Evolutionary conservation across 768 basidiomycete genomes (phyloP).

Genomic region (Rhodotorula sphaerocarpa): DNA sequence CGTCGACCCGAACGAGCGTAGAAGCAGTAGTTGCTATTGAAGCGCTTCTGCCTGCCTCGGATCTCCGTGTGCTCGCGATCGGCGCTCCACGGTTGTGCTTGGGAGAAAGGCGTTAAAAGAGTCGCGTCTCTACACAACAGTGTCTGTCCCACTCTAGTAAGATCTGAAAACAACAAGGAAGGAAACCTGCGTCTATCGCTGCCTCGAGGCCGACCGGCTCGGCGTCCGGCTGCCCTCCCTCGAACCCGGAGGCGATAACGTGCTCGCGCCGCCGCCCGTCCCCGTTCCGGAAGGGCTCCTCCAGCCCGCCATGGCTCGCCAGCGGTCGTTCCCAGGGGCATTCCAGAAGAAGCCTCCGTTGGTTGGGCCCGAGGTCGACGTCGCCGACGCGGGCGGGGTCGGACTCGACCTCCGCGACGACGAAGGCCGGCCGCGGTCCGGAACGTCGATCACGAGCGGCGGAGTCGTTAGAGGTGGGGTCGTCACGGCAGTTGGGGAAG

Average conservation of each 20-base stretch:
- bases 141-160: background rate
- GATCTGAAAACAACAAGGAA: too few species aligned
- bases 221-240: slow-evolving; percentile 3
- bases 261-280: background rate
- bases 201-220: background rate
- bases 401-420: background rate
- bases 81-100: too few species aligned
- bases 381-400: background rate
- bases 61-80: too few species aligned
- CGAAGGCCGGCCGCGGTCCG: slow-evolving; percentile 7
- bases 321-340: slow-evolving; percentile 2
- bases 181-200: too few species aligned
- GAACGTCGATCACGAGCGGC: too few species aligned
- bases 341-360: slow-evolving; percentile 18
- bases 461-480: background rate
- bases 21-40: background rate
- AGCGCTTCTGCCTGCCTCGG: too few species aligned
- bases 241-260: too few species aligned
- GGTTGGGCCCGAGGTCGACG: background rate
- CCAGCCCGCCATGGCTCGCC: slow-evolving; percentile 23
- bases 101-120: too few species aligned
- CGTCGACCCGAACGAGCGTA: slow-evolving; percentile 6
- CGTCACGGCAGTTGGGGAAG: slow-evolving; percentile 3
- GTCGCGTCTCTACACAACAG: too few species aligned
- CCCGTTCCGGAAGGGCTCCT: background rate